Evolutionary conservation across 805 yeast genomes (phyloP).

Genomic region (Starmerella sirachaensis): DNA sequence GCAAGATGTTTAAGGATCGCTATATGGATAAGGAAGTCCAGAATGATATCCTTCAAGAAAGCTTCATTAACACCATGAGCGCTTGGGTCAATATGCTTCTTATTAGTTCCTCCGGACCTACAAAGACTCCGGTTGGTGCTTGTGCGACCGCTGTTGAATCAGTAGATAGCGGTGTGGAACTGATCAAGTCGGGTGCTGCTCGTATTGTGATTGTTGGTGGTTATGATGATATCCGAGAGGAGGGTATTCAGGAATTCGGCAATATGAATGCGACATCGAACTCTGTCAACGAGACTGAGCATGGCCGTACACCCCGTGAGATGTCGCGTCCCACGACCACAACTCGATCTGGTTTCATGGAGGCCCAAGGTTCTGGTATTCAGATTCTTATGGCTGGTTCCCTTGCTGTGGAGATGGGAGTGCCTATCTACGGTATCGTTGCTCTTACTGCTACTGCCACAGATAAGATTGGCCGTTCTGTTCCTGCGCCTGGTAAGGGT

Average conservation of each 20-base stretch:
- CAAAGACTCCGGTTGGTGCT: constrained; percentile 98
- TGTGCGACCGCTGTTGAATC: constrained; percentile 99
- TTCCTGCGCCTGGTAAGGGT: constrained; percentile 99
- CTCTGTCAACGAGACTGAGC: constrained; percentile 72
- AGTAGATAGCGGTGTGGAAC: constrained; percentile 89
- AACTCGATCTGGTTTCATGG: constrained; percentile 96
- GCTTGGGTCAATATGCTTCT: constrained; percentile 99
- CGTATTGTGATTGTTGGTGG: constrained; percentile 97
- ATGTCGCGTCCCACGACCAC: constrained; percentile 99
- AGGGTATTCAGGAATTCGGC: constrained; percentile 94
- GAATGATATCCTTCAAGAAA: constrained; percentile 93
- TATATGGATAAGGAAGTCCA: constrained; percentile 88
- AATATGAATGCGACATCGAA: constrained; percentile 98
- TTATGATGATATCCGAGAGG: constrained; percentile 98
- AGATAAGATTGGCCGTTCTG: constrained; percentile 96
- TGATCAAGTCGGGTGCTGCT: constrained; percentile 86
- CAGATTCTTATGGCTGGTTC: constrained; percentile 94
- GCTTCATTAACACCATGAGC: constrained; percentile 96
- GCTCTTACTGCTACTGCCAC: constrained; percentile 95
- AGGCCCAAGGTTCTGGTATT: constrained; percentile 98
- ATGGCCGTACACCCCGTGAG: constrained; percentile 95
- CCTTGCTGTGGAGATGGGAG: constrained; percentile 94
- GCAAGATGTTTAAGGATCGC: constrained; percentile 97
- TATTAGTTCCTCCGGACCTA: constrained; percentile 95
- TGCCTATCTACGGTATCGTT: constrained; percentile 91